Base-by-base conservation (phyloP, 495 filamentous ascomycete species). In the Penicillium pancosmium region DNA sequence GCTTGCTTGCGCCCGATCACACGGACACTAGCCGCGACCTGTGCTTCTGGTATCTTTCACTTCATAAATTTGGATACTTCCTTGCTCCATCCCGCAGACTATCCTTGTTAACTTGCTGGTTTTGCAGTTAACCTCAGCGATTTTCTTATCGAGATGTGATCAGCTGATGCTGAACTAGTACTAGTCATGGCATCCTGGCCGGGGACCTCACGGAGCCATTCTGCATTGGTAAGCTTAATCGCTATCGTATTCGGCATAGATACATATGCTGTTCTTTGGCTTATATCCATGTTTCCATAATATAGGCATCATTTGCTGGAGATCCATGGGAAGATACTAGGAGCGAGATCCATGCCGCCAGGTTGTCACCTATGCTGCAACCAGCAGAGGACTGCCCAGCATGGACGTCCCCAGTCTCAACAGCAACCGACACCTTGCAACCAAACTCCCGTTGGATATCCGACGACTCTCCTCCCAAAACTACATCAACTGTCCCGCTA, bases 161-260 rank as follows among this genome's bases (percentile, higher is more conserved):
- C 16, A 16, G 18, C 10, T 6, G 23, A 12, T 53, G 34, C 31
- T 13, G n/a, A n/a, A 34, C 23, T 8, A 21, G 19, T 21, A 19
- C 18, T 16, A 41, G 44, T n/a, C 11, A 60, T 60, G 61, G 16
- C 56, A 60, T 63, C 61, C 40, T 60, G 61, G 61, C 61, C 52
- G 21, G 61, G 53, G 10, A 12, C 12, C 16, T 9, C 16, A 21
- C 2, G 40, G 18, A 19, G 18, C 16, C 18, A 16, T 40, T 13
- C 43, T 21, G 44, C 51, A 12, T 41, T 46, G 56, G 61, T 56
- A 9, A 60, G 36, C 47, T 33, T 16, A 6, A 31, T 31, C 15
- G 1, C 35, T 16, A 13, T 38, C 36, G 10, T 38, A 4, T 7
- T n/a, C 36, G 8, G 27, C 27, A 9, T 7, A 31, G 27, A 38